Evolutionary conservation across 1,139 yeast genomes (phyloP), one percentile per base, ranked within the genome.

Genomic region (Geotrichum citri-aurantii): DNA sequence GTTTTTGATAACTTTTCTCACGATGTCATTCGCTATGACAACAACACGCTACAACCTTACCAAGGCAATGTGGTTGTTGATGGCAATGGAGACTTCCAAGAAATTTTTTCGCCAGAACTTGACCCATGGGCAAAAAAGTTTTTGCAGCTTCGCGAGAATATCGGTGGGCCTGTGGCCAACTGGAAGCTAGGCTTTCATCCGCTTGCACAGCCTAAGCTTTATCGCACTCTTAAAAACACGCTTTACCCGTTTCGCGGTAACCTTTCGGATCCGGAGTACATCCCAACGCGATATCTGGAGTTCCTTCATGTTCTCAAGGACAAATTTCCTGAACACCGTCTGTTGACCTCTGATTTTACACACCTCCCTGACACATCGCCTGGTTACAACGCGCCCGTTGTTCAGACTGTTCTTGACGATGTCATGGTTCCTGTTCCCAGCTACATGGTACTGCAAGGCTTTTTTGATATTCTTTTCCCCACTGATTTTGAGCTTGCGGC

Each of bases 1-100:
- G 96, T 90, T 33, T 84, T 90, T 71, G 96, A 89, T 71, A 90
- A 88, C 66, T 83, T 90, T 65, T 81, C 95, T 2, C 97, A 89
- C 71, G 96, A 89, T 69, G 81, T 87, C 42, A 80, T 89, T 8
- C 78, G 95, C 49, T 89, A 88, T 68, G 96, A 90, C 66, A 81
- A 84, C 62, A 67, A 73, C 10, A 82, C 91, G 0, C 82, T 86
- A 6, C 77, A 79, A 61, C 95, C 96, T 0, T 79, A 82, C 64
- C 95, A 89, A 68, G 96, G 92, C 0, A 83, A 86, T 65, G 96
- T 89, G 1, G 79, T 86, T 12, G 76, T 88, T 49, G 95, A 89
- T 67, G 83, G 80, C 46, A 76, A 83, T 61, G 92, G 93, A 17
- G 95, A 89, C 66, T 86, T 87, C 68, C 83, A 82, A 60, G 95